Evolutionary conservation across 768 basidiomycete species (phyloP).

Genomic region (Hemileccinum rubropunctum): DNA sequence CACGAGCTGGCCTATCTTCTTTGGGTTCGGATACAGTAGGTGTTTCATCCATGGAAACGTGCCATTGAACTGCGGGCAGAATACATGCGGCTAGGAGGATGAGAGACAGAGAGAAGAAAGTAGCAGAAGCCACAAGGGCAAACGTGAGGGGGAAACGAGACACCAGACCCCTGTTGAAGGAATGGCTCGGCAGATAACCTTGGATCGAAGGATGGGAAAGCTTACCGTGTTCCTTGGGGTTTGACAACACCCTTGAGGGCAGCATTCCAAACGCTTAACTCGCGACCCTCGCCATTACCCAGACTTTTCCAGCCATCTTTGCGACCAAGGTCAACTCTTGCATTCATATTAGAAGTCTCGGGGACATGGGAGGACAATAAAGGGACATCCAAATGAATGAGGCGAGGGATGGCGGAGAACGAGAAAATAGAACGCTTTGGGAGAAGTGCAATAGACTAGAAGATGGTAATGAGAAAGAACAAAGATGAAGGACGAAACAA

Average conservation of each 20-base stretch:
- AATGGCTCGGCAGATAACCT: slow-evolving; percentile 1
- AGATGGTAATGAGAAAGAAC: slow-evolving; percentile 8
- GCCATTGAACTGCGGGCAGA: slow-evolving; percentile 43
- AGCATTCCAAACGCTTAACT: slow-evolving; percentile 65
- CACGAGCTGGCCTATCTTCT: slow-evolving; percentile 21
- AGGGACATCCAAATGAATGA: slow-evolving; percentile 49
- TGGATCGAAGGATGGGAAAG: background rate
- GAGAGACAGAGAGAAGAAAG: slow-evolving; percentile 48
- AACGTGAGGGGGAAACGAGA: slow-evolving; percentile 65
- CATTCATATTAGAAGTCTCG: slow-evolving; percentile 46
- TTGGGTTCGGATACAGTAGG: slow-evolving; percentile 7
- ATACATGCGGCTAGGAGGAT: slow-evolving; percentile 49
- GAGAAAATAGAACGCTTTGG: slow-evolving; percentile 28
- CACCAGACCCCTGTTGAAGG: slow-evolving; percentile 53
- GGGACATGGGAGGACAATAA: slow-evolving; percentile 56
- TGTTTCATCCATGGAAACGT: slow-evolving; percentile 15
- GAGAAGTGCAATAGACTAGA: slow-evolving; percentile 60
- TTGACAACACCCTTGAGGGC: slow-evolving; percentile 59
- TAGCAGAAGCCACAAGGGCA: slow-evolving; percentile 42
- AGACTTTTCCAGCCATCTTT: slow-evolving; percentile 69
- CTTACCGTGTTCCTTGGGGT: slow-evolving; percentile 70
- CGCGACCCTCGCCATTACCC: slow-evolving; percentile 68
- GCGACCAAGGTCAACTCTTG: slow-evolving; percentile 71
- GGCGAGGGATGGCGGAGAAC: slow-evolving; percentile 39
- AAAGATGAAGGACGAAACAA: background rate